Evolutionary conservation across 1,284 basidiomycete genomes (phyloP).

Genomic region (Ustanciosporium gigantosporum): DNA sequence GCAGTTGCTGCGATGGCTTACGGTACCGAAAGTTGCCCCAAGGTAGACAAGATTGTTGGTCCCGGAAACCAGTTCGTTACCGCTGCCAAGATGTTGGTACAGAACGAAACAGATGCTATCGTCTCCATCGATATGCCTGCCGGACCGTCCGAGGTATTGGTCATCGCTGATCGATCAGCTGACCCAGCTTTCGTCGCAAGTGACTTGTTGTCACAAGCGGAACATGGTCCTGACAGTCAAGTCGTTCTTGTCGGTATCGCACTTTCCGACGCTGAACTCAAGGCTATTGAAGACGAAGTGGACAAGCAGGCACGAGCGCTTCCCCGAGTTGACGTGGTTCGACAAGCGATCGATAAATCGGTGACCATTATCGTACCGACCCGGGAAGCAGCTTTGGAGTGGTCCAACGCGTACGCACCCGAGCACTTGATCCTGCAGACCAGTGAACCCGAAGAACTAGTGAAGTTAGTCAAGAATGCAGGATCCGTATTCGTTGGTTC

Average conservation of each 20-base stretch:
- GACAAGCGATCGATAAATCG: constrained; percentile 87
- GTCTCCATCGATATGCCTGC: constrained; percentile 99
- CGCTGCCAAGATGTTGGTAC: constrained; percentile 97
- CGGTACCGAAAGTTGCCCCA: constrained; percentile 91
- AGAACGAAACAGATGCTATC: constrained; percentile 95
- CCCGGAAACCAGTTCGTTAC: constrained; percentile 99
- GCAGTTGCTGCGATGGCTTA: constrained; percentile 97
- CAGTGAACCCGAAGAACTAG: constrained; percentile 37
- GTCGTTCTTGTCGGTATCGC: constrained; percentile 86
- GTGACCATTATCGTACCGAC: constrained; percentile 77
- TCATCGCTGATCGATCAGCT: constrained; percentile 81
- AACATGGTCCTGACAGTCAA: constrained; percentile 97
- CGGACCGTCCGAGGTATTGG: constrained; percentile 72
- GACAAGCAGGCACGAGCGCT: constrained; percentile 85
- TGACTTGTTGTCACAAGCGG: constrained; percentile 91
- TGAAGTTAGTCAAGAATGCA: constrained; percentile 62
- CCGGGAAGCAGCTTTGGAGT: constrained; percentile 77
- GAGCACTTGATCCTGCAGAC: constrained; percentile 66
- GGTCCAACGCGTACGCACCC: constrained; percentile 92
- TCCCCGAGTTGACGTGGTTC: constrained; percentile 84
- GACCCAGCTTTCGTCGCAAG: constrained; percentile 91
- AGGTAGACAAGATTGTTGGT: constrained; percentile 97
- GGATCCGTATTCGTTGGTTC: constrained; percentile 92
- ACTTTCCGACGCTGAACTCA: constrained; percentile 70
- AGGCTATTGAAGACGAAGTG: constrained; percentile 79